Evolutionary conservation across 257 asterid species (phyloP), one percentile per base, ranked within the genome.

Genomic region (Capsicum pubescens): DNA sequence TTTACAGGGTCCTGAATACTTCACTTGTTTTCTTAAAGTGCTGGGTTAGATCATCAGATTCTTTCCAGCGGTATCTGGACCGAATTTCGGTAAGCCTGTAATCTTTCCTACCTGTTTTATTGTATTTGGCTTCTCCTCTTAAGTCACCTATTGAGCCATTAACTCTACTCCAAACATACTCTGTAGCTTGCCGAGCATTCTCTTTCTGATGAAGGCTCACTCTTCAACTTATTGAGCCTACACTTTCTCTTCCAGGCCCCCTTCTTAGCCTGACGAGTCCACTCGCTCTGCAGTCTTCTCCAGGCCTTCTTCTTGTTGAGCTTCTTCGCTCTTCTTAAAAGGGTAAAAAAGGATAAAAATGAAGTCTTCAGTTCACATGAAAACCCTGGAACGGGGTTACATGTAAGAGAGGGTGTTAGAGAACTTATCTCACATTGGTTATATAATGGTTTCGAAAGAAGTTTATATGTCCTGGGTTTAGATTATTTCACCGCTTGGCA

Each of bases 401-500:
- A 74, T 50, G 10, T 50, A 50, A 7, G 0, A 7, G 81, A 50
- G 81, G 61, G 50, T 1, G 11, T 74, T 74, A 13, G 44, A 48
- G 81, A 48, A 50, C 81, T 60, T 74, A 12, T 74, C 61, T 26
- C 61, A 50, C 60, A 21, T 21, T 52, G 42, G 81, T 50, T 72
- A 60, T 50, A 50, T 50, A 50, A 21, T 74, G 60, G 81, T 74
- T 74, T 50, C 81, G 19, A 50, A 74, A 74, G 81, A n/a, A 74
- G 42, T 76, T 56, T 57, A 46, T 36, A 82, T 84, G 3, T 35
- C 39, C 39, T 58, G 61, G 56, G 76, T 71, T 59, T 66, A 61
- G 81, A 35, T 19, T 16, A 13, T 76, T 76, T 76, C 80, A 12
- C 61, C 4, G 21, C 46, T 76, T 21, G 8, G 44, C 61, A 21